A percentile compares a stretch with the other conserved stretches of the same genome.
Evolutionary conservation across 148 eudicot genomes (phyloP).

Genomic region (Chenopodium album): DNA sequence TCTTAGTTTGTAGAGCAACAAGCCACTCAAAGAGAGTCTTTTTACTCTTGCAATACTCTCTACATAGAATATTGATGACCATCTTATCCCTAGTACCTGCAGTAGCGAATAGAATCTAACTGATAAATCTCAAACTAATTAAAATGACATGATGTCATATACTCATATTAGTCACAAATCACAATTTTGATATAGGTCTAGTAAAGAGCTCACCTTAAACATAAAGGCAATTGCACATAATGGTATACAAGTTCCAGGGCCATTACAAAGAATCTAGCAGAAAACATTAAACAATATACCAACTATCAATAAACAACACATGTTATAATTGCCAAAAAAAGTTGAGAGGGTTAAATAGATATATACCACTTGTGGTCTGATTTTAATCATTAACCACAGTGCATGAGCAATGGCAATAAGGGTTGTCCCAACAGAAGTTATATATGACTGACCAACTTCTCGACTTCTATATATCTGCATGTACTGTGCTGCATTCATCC

Average conservation of each 20-base stretch:
- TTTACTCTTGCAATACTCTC: slow-evolving; percentile 94
- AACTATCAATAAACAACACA: not conserved
- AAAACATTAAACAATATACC: slow-evolving; percentile 1
- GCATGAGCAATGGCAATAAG: slow-evolving; percentile 79
- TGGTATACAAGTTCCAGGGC: slow-evolving; percentile 93
- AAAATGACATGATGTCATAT: not conserved
- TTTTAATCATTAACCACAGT: slow-evolving; percentile 78
- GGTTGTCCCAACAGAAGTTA: slow-evolving; percentile 84
- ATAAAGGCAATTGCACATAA: slow-evolving; percentile 66
- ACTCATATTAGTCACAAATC: too few relatives aligned
- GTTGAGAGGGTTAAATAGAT: not conserved
- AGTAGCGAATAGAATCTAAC: not conserved
- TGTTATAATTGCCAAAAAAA: not conserved
- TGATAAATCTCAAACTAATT: not conserved
- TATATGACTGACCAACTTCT: slow-evolving; percentile 91
- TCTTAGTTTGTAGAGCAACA: slow-evolving; percentile 71
- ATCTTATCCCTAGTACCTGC: slow-evolving; percentile 74
- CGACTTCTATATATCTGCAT: slow-evolving; percentile 89
- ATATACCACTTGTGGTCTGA: slow-evolving; percentile 88
- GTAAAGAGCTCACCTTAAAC: slow-evolving; percentile 61
- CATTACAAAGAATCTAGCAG: slow-evolving; percentile 82
- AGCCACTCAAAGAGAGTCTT: slow-evolving; percentile 76
- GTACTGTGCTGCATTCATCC: slow-evolving; percentile 43
- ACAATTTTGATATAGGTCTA: too few relatives aligned
- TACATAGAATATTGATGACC: slow-evolving; percentile 82